Base-by-base conservation (phyloP, 148 eudicot genomes). In the Vaccinium macrocarpon region DNA sequence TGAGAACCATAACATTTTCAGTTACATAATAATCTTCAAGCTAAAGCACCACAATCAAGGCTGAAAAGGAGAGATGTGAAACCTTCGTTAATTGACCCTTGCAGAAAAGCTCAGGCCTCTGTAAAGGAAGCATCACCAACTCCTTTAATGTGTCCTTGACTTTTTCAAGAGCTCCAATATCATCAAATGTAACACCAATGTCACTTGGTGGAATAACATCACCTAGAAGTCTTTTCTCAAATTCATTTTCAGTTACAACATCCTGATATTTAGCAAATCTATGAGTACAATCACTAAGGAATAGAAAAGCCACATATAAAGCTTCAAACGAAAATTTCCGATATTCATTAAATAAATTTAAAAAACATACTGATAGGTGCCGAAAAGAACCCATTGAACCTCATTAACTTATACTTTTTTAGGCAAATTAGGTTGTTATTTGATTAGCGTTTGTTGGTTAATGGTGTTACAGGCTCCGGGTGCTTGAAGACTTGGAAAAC, bases 61-160 rank as follows among this genome's bases (percentile, higher is more conserved):
- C 35, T 62, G 57, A 76, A 89, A 61, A 29, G 56, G 57, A 29
- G 70, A 55, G 48, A n/a, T 25, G 76, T 49, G 21, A 81, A 81
- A 97, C 99, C 98, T 97, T 97, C 16, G 99, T 95, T 68, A 97
- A 75, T 83, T 97, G 98, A 72, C 99, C 98, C 89, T 95, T 97
- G 95, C 97, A 89, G 84, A 97, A 97, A 68, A 97, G 93, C 85
- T 97, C 99, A 16, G 99, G 99, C 88, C 99, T 87, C 85, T 97
- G 99, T 66, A 97, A 84, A 76, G 99, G 99, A 81, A 97, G 96
- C 99, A 97, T 97, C 84, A 97, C 99, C 90, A 97, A 85, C 90
- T 97, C 99, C 89, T 97, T 97, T 70, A 97, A 85, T 23, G 99
- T 97, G 87, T 95, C 99, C 90, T 97, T 97, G 71, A 91, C 98